Conservation (phyloP, 1,284 basidiomycete genomes). For the Cutaneotrichosporon spelunceum region DNA sequence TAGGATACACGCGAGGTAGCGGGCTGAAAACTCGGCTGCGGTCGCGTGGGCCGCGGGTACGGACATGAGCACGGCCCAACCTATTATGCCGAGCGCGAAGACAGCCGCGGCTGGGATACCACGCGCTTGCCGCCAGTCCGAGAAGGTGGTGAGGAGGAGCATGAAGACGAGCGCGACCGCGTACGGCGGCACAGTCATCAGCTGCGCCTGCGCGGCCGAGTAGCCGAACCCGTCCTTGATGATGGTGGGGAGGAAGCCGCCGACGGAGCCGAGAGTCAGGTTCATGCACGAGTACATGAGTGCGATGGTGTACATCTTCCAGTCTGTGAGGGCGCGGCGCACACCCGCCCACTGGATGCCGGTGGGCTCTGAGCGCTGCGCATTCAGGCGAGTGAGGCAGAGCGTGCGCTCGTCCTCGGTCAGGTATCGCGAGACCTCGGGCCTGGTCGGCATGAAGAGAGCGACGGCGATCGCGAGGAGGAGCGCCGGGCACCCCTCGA, state of each 20-base stretch:
- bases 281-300: slow-evolving; percentile 57
- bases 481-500: slow-evolving; percentile 62
- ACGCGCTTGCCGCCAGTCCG: slow-evolving; percentile 69
- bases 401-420: slow-evolving; percentile 69
- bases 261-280: slow-evolving; percentile 70
- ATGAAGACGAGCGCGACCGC: slow-evolving; percentile 67
- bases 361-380: slow-evolving; percentile 57
- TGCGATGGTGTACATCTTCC: slow-evolving; percentile 58
- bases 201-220: slow-evolving; percentile 55
- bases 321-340: slow-evolving; percentile 64
- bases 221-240: slow-evolving; percentile 56
- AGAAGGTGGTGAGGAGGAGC: slow-evolving; percentile 58
- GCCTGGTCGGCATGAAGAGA: slow-evolving; percentile 69
- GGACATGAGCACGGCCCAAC: slow-evolving; percentile 47
- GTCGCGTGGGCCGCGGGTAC: slow-evolving; percentile 38
- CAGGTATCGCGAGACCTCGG: slow-evolving; percentile 69
- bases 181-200: slow-evolving; percentile 77
- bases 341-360: slow-evolving; percentile 53
- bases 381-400: slow-evolving; percentile 69
- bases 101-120: slow-evolving; percentile 51
- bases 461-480: slow-evolving; percentile 65
- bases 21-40: slow-evolving; percentile 35
- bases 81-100: slow-evolving; percentile 49
- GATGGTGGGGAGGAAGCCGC: slow-evolving; percentile 81
- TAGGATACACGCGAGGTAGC: slow-evolving; percentile 52